phyloP scores from a whole-genome alignment of 768 basidiomycete genomes.

The Piloderma croceum region DNA sequence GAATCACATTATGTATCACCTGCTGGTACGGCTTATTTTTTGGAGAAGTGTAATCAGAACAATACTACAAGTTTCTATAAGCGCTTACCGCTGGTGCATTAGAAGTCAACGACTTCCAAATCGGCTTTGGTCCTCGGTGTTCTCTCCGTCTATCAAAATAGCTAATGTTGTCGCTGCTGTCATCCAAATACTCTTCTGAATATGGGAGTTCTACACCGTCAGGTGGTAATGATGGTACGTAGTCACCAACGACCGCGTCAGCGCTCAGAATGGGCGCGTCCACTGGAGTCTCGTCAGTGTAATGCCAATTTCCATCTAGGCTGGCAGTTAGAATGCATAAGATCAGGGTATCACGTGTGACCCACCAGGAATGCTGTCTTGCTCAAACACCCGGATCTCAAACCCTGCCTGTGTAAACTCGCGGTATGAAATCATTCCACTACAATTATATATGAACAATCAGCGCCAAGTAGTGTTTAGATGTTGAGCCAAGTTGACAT shows the following conservation, averaged over 20 bases:
- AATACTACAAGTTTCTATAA: not conserved
- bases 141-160: constrained; percentile 21
- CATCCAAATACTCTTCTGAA: not conserved
- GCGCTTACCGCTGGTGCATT: constrained; percentile 31
- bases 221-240: constrained; percentile 32
- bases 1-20: not conserved
- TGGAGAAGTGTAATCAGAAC: not conserved
- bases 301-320: constrained; percentile 43
- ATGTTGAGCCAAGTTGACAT: not conserved
- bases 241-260: constrained; percentile 29
- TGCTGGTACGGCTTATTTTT: constrained; percentile 1
- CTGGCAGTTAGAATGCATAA: no score
- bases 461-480: not conserved
- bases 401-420: constrained; percentile 31
- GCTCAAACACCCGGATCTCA: constrained; percentile 33
- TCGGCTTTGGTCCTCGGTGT: constrained; percentile 32
- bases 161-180: not conserved
- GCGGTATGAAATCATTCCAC: constrained; percentile 33
- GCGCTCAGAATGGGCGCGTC: constrained; percentile 33
- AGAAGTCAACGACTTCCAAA: constrained; percentile 31
- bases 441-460: no score
- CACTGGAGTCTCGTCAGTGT: constrained; percentile 32
- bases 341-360: no score
- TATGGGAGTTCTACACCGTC: constrained; percentile 22
- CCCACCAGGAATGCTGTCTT: constrained; percentile 35